Evolutionary conservation across 192 early-diverging fungal genomes (phyloP).

Genomic region (Rhizophlyctis rosea): DNA sequence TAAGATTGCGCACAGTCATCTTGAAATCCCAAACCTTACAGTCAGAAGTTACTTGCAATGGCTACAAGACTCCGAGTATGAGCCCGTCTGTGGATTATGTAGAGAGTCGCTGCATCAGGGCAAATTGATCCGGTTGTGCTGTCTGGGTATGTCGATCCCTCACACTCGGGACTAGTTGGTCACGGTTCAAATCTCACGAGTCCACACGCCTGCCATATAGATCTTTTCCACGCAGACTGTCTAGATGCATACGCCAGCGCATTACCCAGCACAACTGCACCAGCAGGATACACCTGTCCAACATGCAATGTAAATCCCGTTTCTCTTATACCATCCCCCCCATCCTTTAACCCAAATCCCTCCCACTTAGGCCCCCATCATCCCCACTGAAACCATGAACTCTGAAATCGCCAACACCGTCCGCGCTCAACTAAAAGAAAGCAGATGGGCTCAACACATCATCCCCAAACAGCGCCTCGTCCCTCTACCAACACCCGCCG

Average conservation of each 20-base stretch:
- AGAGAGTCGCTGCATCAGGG: conserved; percentile 29
- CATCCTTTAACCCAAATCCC: too few species aligned
- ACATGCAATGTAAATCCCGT: background rate
- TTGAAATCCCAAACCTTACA: conserved; percentile 10
- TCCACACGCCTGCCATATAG: background rate
- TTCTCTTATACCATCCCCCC: too few species aligned
- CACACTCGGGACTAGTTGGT: background rate
- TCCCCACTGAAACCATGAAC: background rate
- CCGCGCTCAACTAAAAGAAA: background rate
- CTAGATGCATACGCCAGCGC: background rate
- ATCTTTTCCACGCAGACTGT: background rate
- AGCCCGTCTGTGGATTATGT: conserved; percentile 45
- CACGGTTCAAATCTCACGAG: background rate
- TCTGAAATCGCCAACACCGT: background rate
- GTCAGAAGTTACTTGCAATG: conserved; percentile 52
- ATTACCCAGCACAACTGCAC: background rate
- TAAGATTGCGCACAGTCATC: too few species aligned
- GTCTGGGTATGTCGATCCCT: conserved; percentile 40
- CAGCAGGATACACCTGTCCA: background rate
- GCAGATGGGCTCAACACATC: background rate
- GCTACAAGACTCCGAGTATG: conserved; percentile 53
- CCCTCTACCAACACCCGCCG: too few species aligned
- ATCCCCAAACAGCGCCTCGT: background rate
- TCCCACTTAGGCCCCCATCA: too few species aligned
- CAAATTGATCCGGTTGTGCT: conserved; percentile 39